These are phyloP conservation scores for Cladosporium cucumerinum DNA, from an alignment of 2,329 filamentous ascomycete genomes.

Conservation along the genomic window DNA sequence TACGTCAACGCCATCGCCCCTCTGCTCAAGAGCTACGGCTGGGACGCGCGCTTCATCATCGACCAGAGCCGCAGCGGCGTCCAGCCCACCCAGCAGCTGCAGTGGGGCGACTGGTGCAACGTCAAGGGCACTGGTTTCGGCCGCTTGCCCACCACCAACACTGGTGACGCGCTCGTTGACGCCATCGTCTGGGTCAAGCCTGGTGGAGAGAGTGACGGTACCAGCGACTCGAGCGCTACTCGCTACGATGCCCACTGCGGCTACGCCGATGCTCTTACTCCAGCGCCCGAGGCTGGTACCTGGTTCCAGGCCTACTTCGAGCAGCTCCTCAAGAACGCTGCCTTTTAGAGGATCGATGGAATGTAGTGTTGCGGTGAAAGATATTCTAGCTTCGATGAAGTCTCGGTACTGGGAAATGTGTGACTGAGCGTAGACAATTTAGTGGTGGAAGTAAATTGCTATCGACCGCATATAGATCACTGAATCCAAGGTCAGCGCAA, in stretches of 20 bases:
- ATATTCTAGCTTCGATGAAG: not conserved
- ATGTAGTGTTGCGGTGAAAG: not conserved
- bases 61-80: slow-evolving; percentile 61
- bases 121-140: slow-evolving; percentile 63
- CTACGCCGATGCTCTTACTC: slow-evolving; percentile 52
- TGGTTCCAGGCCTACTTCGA: slow-evolving; percentile 58
- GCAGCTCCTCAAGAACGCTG: slow-evolving; percentile 36
- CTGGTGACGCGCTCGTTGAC: slow-evolving; percentile 57
- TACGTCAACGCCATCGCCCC: slow-evolving; percentile 53
- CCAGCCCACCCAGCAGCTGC: slow-evolving; percentile 54
- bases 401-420: not conserved
- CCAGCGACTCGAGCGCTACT: slow-evolving; percentile 39
- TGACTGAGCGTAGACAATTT: not conserved
- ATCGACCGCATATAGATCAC: not conserved
- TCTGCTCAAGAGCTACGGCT: slow-evolving; percentile 46
- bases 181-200: slow-evolving; percentile 71
- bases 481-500: not conserved
- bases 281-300: slow-evolving; percentile 65
- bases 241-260: slow-evolving; percentile 58
- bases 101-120: slow-evolving; percentile 69
- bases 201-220: slow-evolving; percentile 55
- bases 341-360: slow-evolving; percentile 11
- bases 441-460: not conserved
- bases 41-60: slow-evolving; percentile 54
- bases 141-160: slow-evolving; percentile 60